Evolutionary conservation across 1,284 basidiomycete genomes (phyloP).

Genomic region (Ceratobasidium sp.): DNA sequence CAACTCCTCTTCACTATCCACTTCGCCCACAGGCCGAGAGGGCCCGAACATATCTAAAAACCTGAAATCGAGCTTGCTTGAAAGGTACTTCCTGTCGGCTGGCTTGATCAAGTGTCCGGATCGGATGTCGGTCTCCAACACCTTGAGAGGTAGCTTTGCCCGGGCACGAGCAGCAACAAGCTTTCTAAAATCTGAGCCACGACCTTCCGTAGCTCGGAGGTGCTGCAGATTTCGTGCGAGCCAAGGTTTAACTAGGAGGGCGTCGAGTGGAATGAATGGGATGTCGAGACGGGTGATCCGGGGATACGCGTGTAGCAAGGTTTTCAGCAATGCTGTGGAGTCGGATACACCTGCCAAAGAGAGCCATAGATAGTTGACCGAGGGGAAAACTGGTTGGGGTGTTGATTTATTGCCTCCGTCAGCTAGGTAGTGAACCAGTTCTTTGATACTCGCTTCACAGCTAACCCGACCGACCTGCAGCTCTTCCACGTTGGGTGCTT

Average conservation of each 20-base stretch:
- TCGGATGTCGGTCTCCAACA: not conserved
- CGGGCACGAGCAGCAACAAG: not conserved
- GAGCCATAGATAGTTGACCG: not conserved
- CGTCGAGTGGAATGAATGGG: not conserved
- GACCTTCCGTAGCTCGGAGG: not conserved
- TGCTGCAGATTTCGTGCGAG: not conserved
- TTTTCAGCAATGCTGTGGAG: too few species aligned
- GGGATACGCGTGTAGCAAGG: too few species aligned
- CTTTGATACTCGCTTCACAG: not conserved
- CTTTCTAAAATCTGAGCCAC: not conserved
- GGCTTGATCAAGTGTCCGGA: not conserved
- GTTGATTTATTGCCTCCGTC: not conserved
- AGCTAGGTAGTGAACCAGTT: not conserved
- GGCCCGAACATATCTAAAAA: not conserved
- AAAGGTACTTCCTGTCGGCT: not conserved
- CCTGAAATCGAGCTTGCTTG: slow-evolving; percentile 4
- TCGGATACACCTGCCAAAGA: not conserved
- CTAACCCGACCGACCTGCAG: not conserved
- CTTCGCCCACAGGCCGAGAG: too few species aligned
- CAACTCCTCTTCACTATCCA: too few species aligned
- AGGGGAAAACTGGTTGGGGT: slow-evolving; percentile 6
- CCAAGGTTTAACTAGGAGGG: slow-evolving; percentile 11
- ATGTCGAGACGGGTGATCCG: too few species aligned
- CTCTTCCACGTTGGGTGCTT: slow-evolving; percentile 12
- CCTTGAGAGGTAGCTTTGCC: not conserved